Conservation (phyloP, 331 rosid genomes). For the Quercus tomentella region DNA sequence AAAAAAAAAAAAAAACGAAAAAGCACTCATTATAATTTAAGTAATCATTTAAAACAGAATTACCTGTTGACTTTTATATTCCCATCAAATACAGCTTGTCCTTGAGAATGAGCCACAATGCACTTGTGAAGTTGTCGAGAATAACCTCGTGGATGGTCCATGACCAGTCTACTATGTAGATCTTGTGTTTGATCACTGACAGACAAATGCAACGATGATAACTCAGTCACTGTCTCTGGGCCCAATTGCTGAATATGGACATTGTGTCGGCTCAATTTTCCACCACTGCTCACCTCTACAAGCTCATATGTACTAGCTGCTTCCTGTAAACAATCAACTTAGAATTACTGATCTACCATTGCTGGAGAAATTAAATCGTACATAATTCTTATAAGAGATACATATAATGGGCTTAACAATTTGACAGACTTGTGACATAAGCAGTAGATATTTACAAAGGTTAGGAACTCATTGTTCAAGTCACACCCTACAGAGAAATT, state of each 20-base stretch:
- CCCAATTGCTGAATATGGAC: slow-evolving; percentile 83
- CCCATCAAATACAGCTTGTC: slow-evolving; percentile 94
- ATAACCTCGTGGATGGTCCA: slow-evolving; percentile 90
- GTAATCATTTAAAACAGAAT: slow-evolving; percentile 2
- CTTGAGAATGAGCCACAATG: slow-evolving; percentile 75
- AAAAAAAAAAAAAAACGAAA: too few relatives aligned
- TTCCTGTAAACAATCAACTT: slow-evolving; percentile 53
- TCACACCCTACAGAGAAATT: neutral
- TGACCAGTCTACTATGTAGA: slow-evolving; percentile 73
- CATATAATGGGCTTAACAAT: neutral
- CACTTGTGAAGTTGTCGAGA: slow-evolving; percentile 94
- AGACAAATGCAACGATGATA: slow-evolving; percentile 78
- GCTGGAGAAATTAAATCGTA: slow-evolving; percentile 5
- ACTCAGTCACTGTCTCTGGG: slow-evolving; percentile 73
- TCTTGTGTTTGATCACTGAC: slow-evolving; percentile 84
- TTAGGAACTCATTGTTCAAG: neutral
- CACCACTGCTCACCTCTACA: slow-evolving; percentile 78
- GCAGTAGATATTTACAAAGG: neutral
- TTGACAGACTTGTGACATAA: neutral
- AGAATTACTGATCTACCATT: slow-evolving; percentile 4
- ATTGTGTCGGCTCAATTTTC: slow-evolving; percentile 85
- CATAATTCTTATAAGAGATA: neutral
- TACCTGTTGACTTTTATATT: slow-evolving; percentile 90
- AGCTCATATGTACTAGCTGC: slow-evolving; percentile 74
- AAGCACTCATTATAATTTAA: neutral